Conservation (phyloP, 805 yeast genomes). For the Yarrowia bubula region DNA sequence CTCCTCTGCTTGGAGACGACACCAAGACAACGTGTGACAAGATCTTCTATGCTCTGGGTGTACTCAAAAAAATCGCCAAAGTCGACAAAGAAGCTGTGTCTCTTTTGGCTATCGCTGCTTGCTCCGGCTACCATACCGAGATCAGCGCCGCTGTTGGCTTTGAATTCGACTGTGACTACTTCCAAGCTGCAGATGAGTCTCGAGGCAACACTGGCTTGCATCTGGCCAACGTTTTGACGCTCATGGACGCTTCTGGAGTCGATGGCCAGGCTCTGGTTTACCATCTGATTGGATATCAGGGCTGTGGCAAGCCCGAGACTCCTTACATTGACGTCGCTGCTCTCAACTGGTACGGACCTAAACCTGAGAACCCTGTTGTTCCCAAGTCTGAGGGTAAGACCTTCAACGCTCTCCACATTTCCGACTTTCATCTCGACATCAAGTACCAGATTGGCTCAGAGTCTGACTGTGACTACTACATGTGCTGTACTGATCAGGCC, state of each 20-base stretch:
- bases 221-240: constrained; percentile 49
- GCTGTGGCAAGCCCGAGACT: constrained; percentile 48
- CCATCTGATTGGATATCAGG: constrained; percentile 46
- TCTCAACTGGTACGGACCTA: constrained; percentile 45
- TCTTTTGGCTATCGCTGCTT: background rate
- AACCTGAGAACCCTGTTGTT: constrained; percentile 38
- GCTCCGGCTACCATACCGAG: background rate
- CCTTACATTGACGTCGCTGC: constrained; percentile 47
- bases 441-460: constrained; percentile 48
- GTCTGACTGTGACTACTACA: constrained; percentile 46
- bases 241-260: constrained; percentile 51
- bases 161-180: background rate
- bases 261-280: constrained; percentile 61
- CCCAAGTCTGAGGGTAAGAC: constrained; percentile 38
- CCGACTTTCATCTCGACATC: constrained; percentile 63
- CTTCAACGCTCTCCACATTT: constrained; percentile 62
- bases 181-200: background rate
- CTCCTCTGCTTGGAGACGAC: too few species aligned
- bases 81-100: background rate
- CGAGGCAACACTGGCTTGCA: constrained; percentile 31
- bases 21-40: too few species aligned
- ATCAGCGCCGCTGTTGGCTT: background rate
- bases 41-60: too few species aligned
- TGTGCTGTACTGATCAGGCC: constrained; percentile 53
- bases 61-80: too few species aligned